Percentiles rank a stretch among this genome's conserved stretches.
Evolutionary conservation across 2,329 filamentous ascomycete species (phyloP).

Genomic region (Calonectria pteridis): DNA sequence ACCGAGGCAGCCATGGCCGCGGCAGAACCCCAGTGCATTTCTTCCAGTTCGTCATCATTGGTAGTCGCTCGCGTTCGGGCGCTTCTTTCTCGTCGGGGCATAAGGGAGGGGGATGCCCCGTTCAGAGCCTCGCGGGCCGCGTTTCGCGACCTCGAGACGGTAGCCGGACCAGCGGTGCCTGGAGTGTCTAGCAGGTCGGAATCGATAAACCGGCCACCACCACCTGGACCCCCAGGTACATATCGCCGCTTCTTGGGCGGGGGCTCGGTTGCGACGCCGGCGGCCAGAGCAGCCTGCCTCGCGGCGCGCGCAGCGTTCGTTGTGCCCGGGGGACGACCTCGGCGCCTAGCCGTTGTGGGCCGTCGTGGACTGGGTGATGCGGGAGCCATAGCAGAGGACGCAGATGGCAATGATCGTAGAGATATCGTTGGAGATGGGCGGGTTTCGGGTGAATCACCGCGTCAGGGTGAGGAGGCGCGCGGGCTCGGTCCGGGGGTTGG

Average conservation of each 20-base stretch:
- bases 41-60: slow-evolving; percentile 66
- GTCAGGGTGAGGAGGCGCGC: slow-evolving; percentile 48
- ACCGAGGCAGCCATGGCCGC: slow-evolving; percentile 89
- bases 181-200: slow-evolving; percentile 73
- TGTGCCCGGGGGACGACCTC: slow-evolving; percentile 60
- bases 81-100: slow-evolving; percentile 69
- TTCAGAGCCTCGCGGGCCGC: slow-evolving; percentile 61
- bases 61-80: slow-evolving; percentile 66
- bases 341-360: slow-evolving; percentile 58
- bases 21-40: slow-evolving; percentile 85
- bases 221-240: slow-evolving; percentile 87
- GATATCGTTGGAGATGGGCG: slow-evolving; percentile 26
- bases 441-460: slow-evolving; percentile 39
- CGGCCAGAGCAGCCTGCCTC: slow-evolving; percentile 50
- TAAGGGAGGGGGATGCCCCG: slow-evolving; percentile 54
- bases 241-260: slow-evolving; percentile 81
- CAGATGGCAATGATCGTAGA: slow-evolving; percentile 28
- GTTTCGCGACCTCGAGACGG: slow-evolving; percentile 63
- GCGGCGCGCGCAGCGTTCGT: slow-evolving; percentile 57
- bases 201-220: slow-evolving; percentile 87
- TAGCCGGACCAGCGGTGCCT: slow-evolving; percentile 55
- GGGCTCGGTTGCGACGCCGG: slow-evolving; percentile 64
- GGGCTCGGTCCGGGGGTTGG: slow-evolving; percentile 47
- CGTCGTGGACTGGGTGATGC: slow-evolving; percentile 56
- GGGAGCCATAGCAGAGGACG: slow-evolving; percentile 46